Evolutionary conservation across 1,284 basidiomycete species (phyloP).

Genomic region (Tilletia walkeri): DNA sequence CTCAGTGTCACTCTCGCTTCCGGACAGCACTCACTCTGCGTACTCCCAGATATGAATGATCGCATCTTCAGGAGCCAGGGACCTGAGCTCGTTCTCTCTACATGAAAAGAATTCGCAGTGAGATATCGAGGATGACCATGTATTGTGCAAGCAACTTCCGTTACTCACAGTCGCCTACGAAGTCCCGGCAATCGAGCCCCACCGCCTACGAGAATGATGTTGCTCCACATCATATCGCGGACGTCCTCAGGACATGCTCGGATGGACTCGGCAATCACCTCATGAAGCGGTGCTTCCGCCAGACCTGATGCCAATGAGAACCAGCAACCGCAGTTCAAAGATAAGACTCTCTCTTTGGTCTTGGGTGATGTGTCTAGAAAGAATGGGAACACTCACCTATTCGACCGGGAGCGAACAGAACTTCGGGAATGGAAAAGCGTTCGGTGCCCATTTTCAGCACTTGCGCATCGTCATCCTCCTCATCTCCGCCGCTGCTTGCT

Average conservation of each 20-base stretch:
- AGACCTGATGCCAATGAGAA: slow-evolving; percentile 63
- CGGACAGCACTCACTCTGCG: neutral
- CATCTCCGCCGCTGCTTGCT: slow-evolving; percentile 1
- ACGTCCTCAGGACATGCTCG: slow-evolving; percentile 64
- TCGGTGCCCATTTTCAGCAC: slow-evolving; percentile 83
- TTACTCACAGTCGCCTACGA: slow-evolving; percentile 66
- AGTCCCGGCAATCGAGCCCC: slow-evolving; percentile 74
- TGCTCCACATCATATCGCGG: slow-evolving; percentile 87
- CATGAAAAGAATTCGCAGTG: neutral
- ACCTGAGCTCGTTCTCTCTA: slow-evolving; percentile 30
- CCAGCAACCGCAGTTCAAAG: too few species aligned
- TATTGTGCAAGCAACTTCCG: neutral
- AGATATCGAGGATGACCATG: neutral
- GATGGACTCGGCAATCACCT: slow-evolving; percentile 73
- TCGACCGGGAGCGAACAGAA: slow-evolving; percentile 81
- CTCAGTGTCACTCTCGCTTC: too few species aligned
- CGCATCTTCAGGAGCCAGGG: slow-evolving; percentile 34
- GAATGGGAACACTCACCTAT: slow-evolving; percentile 65
- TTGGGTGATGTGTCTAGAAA: neutral
- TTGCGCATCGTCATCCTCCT: slow-evolving; percentile 58
- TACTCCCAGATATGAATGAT: slow-evolving; percentile 25
- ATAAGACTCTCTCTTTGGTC: too few species aligned
- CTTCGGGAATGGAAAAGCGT: slow-evolving; percentile 81
- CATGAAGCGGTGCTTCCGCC: slow-evolving; percentile 74
- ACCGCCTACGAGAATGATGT: slow-evolving; percentile 85